Conservation (phyloP, 345 rosid species). For the Eucalyptus curtisii region DNA sequence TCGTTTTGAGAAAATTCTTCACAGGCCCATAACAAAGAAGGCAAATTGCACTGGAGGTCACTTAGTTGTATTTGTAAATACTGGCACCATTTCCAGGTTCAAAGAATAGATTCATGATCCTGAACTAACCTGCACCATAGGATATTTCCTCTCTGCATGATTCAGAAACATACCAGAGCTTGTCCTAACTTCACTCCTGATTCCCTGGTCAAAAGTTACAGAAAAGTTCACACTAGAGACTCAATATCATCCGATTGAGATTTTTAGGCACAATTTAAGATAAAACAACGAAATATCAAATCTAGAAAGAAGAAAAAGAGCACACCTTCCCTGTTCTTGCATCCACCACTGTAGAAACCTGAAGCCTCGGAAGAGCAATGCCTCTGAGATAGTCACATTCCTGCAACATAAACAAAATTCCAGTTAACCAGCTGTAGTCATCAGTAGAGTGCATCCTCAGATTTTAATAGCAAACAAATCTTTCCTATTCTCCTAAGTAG, state of each 20-base stretch:
- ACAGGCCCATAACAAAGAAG: neutral
- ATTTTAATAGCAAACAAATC: neutral
- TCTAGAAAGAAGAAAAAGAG: neutral
- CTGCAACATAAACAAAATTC: slow-evolving; percentile 24
- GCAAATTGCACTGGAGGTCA: neutral
- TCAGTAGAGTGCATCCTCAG: neutral
- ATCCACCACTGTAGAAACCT: slow-evolving; percentile 81
- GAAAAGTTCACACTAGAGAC: neutral
- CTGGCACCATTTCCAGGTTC: neutral
- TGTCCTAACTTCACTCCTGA: slow-evolving; percentile 83
- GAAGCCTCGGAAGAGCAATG: slow-evolving; percentile 74
- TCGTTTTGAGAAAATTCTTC: neutral
- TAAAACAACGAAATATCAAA: neutral
- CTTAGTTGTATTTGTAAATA: neutral
- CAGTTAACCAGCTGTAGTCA: neutral
- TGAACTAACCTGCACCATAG: slow-evolving; percentile 64
- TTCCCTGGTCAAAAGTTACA: slow-evolving; percentile 33
- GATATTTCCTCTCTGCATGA: slow-evolving; percentile 55
- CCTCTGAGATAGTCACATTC: slow-evolving; percentile 93
- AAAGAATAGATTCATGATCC: neutral
- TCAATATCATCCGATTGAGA: neutral
- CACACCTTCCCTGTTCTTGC: slow-evolving; percentile 79
- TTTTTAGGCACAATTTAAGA: neutral
- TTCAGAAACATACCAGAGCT: slow-evolving; percentile 96
- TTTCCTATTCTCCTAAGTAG: neutral